Evolutionary conservation across 306 rosid species (phyloP), one percentile per base, ranked within the genome.

Genomic region (Rosa multiflora): DNA sequence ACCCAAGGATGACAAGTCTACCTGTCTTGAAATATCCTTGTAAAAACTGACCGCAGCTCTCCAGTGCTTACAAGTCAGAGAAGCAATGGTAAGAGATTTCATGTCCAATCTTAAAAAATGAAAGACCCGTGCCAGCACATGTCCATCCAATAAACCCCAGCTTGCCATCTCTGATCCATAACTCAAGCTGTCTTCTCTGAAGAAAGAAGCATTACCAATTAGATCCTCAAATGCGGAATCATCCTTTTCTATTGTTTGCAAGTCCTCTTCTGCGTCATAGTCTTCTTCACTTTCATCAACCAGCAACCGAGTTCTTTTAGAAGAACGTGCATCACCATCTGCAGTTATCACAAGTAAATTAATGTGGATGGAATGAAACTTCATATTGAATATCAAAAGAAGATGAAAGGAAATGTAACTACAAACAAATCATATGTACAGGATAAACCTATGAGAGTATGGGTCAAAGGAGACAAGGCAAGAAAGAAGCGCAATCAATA

Each of bases 51-150:
- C 91, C 51, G 89, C 85, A 82, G 96, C 82, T 83, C 87, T 90
- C 99, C 99, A 96, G 79, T 85, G 98, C 86, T 89, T 90, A 86
- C 99, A 96, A 75, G 98, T 93, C 83, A 83, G 49, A 64, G 99
- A 89, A 76, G 98, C 96, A 70, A 87, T 82, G 64, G 78, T 74
- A 82, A 93, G 93, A 79, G 99, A 89, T 85, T 87, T 90, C 76
- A 91, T 80, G 85, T 96, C 96, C 39, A 89, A 84, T 83, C 93
- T 89, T 85, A 96, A 55, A 88, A 80, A 87, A 82, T 96, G 98
- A 85, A 96, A 93, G 43, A 96, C 81, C 32, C 90, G 86, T 4
- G 94, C 98, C 78, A 96, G 82, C 76, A 92, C 76, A 73, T 74
- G 87, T 67, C 96, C 98, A 82, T 90, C 86, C 84, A 96, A 88